A percentile compares a stretch with the other conserved stretches of the same genome.
These are phyloP conservation scores for Stenogyne calaminthoides DNA, from an alignment of 305 asterid species.

Conservation along the genomic window DNA sequence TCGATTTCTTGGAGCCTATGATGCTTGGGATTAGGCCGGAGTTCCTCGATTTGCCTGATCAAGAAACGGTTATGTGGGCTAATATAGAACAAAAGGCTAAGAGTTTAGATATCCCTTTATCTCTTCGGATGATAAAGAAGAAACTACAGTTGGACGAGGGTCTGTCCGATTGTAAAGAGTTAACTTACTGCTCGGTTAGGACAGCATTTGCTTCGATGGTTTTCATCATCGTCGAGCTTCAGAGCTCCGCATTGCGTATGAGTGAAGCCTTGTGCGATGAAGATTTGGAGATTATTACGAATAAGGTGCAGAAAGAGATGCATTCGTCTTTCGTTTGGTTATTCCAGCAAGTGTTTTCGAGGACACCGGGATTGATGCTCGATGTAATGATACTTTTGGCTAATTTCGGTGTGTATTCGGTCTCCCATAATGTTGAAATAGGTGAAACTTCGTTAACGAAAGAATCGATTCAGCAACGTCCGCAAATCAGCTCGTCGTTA, in stretches of 20 bases:
- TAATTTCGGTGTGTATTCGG: slow-evolving; percentile 55
- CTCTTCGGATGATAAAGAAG: slow-evolving; percentile 84
- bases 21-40: slow-evolving; percentile 79
- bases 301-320: slow-evolving; percentile 66
- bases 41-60: slow-evolving; percentile 65
- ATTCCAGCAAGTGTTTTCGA: slow-evolving; percentile 79
- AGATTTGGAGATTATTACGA: slow-evolving; percentile 51
- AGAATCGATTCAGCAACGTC: slow-evolving; percentile 11
- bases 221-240: slow-evolving; percentile 71
- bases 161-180: slow-evolving; percentile 31
- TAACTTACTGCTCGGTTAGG: slow-evolving; percentile 48
- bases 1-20: slow-evolving; percentile 71
- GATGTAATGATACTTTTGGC: slow-evolving; percentile 73
- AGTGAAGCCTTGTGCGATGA: slow-evolving; percentile 62
- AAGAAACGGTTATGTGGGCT: slow-evolving; percentile 47
- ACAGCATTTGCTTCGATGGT: slow-evolving; percentile 78
- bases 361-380: slow-evolving; percentile 75
- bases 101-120: slow-evolving; percentile 67
- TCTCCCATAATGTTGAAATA: slow-evolving; percentile 31
- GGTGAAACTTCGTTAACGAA: slow-evolving; percentile 26
- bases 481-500: slow-evolving; percentile 23
- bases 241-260: slow-evolving; percentile 66
- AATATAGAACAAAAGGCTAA: slow-evolving; percentile 72
- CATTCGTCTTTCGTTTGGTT: slow-evolving; percentile 74
- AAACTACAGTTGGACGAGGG: slow-evolving; percentile 52